Base-by-base conservation (phyloP, 1,139 yeast genomes). In the Suhomyces maxii region DNA sequence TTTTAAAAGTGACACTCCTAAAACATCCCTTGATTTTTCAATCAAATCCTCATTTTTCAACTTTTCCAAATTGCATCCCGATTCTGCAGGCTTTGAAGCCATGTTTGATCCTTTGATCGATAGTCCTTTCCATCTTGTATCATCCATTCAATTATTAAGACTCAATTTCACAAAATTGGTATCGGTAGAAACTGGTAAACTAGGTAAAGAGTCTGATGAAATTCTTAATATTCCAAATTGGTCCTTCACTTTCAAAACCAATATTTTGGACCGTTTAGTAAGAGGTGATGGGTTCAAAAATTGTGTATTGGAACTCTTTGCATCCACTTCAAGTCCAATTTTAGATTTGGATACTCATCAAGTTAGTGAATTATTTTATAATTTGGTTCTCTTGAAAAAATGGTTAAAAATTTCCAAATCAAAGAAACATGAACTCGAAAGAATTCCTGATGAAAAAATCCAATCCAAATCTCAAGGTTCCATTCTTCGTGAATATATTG, bases 51-150 rank as follows among this genome's bases (percentile, higher is more conserved):
- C 58, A 7, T 65, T 71, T 3, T 54, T 72, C 36, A 71, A 69
- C 52, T 53, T 68, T 18, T 58, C 67, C 13, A 65, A 70, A 45
- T 50, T 79, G 26, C 53, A 60, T 25, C 54, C 62, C 10, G 64
- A 62, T 37, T 67, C 78, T 9, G 82, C 89, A 1, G 91, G 90
- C 0, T 85, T 73, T 58, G 84, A 83, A 47, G 69, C 83, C 3
- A 58, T 76, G 13, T 85, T 80, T 56, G 69, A 72, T 34, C 70
- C 77, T 9, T 59, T 52, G 7, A 42, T 63, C 3, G 89, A 84
- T 52, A 62, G 61, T 12, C 90, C 90, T 1, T 61, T 80, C 39
- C 82, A 81, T 49, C 53, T 75, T 35, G 70, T 82, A 12, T 49
- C 70, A 3, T 72, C 84, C 0, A 55, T 79, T 0, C 82, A 74